A percentile compares a stretch with the other conserved stretches of the same genome.
phyloP scores from a whole-genome alignment of 345 rosid genomes.

The Melaleuca quinquenervia region DNA sequence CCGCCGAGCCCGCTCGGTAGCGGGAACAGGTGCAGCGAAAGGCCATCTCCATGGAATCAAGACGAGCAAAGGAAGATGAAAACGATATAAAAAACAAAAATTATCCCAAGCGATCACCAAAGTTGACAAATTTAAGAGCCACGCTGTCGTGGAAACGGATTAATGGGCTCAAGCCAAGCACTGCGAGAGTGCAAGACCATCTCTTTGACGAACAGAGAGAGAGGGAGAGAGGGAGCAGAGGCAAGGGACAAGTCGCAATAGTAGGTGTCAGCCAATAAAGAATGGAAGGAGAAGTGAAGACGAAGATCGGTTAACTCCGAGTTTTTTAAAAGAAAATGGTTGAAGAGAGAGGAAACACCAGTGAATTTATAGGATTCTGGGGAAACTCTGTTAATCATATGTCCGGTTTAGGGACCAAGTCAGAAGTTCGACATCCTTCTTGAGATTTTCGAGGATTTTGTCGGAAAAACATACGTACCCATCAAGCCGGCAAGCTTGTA shows the following conservation, averaged over 20 bases:
- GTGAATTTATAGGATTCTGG: not conserved
- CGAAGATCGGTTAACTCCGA: not conserved
- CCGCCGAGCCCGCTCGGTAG: not conserved
- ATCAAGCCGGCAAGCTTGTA: not conserved
- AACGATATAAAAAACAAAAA: not conserved
- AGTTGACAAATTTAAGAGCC: not conserved
- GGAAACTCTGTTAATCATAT: not conserved
- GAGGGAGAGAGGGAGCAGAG: not conserved
- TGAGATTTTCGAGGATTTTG: not conserved
- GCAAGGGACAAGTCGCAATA: not conserved
- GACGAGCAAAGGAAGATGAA: not conserved
- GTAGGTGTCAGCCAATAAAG: not conserved
- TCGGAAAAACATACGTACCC: not conserved
- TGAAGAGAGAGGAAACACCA: not conserved
- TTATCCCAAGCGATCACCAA: not conserved
- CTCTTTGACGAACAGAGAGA: not conserved
- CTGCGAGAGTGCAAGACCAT: not conserved
- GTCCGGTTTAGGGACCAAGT: not conserved
- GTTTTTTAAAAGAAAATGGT: too few species aligned
- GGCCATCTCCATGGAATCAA: conserved; percentile 19
- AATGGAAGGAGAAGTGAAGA: not conserved
- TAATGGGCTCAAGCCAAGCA: not conserved
- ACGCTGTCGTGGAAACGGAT: not conserved
- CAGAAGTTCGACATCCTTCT: not conserved
- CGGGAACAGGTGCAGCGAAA: conserved; percentile 9